A percentile compares a stretch with the other conserved stretches of the same genome.
phyloP scores from a whole-genome alignment of 169 alveolate species.

The Sarcocystis neurona region DNA sequence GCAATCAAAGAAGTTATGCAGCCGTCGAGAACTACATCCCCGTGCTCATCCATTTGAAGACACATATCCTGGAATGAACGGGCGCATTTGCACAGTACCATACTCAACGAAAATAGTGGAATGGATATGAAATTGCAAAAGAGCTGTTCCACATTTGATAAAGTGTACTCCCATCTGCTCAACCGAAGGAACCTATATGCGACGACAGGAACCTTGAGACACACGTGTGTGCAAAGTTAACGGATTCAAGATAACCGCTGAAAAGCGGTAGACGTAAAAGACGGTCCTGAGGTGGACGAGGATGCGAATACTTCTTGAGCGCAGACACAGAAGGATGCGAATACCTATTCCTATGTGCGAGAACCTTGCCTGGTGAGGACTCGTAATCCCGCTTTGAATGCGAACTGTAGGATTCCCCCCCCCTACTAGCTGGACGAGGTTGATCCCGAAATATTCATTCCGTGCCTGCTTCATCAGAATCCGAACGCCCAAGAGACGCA shows the following conservation, averaged over 20 bases:
- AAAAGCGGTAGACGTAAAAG: background rate
- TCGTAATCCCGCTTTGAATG: slow-evolving; percentile 88
- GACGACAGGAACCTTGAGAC: too few species aligned
- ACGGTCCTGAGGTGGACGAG: too few species aligned
- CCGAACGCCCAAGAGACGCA: slow-evolving; percentile 76
- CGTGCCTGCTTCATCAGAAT: slow-evolving; percentile 81
- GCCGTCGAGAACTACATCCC: slow-evolving; percentile 55
- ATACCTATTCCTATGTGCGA: too few species aligned
- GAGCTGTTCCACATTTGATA: too few species aligned
- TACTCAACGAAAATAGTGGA: too few species aligned
- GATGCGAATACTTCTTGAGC: too few species aligned
- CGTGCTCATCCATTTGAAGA: slow-evolving; percentile 58
- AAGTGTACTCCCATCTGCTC: too few species aligned
- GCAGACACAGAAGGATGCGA: too few species aligned
- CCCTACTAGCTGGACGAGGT: slow-evolving; percentile 78
- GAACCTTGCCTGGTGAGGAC: slow-evolving; percentile 69
- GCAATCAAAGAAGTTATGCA: slow-evolving; percentile 34
- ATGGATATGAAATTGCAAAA: too few species aligned
- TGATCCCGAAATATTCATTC: slow-evolving; percentile 84
- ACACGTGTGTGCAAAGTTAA: too few species aligned
- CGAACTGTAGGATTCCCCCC: slow-evolving; percentile 83
- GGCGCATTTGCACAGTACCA: too few species aligned
- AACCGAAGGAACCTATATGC: too few species aligned
- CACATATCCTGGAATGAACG: slow-evolving; percentile 39
- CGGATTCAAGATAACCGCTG: background rate